These are phyloP conservation scores for Hypoxylon sp. DNA, from an alignment of 2,329 filamentous ascomycete genomes.

Conservation along the genomic window DNA sequence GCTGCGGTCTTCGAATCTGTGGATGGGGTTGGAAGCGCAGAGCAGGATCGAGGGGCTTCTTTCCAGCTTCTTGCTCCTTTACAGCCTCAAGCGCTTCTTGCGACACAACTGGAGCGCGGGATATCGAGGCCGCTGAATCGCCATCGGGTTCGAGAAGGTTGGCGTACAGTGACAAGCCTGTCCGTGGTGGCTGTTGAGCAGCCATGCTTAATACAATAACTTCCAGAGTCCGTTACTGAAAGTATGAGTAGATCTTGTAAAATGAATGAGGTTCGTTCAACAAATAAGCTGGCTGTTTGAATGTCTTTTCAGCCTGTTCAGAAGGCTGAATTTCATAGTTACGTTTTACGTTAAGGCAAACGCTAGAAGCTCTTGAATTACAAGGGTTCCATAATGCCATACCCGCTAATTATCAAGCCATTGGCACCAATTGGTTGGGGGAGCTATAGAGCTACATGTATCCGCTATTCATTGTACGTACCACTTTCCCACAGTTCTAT, in stretches of 20 bases:
- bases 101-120: slow-evolving; percentile 81
- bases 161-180: slow-evolving; percentile 82
- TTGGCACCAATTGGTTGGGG: slow-evolving; percentile 27
- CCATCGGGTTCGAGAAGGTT: slow-evolving; percentile 78
- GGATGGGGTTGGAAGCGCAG: slow-evolving; percentile 82
- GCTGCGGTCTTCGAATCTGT: slow-evolving; percentile 79
- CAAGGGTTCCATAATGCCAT: slow-evolving; percentile 36
- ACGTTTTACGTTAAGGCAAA: slow-evolving; percentile 4
- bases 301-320: slow-evolving; percentile 16
- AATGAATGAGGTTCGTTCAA: not conserved
- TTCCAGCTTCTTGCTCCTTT: slow-evolving; percentile 67
- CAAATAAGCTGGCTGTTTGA: not conserved
- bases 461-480: not conserved
- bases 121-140: slow-evolving; percentile 74
- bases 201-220: slow-evolving; percentile 43
- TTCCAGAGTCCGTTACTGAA: not conserved
- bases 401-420: slow-evolving; percentile 26
- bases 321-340: slow-evolving; percentile 14
- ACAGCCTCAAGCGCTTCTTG: slow-evolving; percentile 65
- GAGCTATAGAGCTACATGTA: slow-evolving; percentile 14
- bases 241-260: not conserved
- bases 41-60: slow-evolving; percentile 75
- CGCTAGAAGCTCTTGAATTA: slow-evolving; percentile 30
- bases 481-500: slow-evolving; percentile 1
- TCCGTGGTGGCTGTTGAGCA: slow-evolving; percentile 56